phyloP scores from a whole-genome alignment of 2,329 filamentous ascomycete genomes.

The Penicillium janthinellum region DNA sequence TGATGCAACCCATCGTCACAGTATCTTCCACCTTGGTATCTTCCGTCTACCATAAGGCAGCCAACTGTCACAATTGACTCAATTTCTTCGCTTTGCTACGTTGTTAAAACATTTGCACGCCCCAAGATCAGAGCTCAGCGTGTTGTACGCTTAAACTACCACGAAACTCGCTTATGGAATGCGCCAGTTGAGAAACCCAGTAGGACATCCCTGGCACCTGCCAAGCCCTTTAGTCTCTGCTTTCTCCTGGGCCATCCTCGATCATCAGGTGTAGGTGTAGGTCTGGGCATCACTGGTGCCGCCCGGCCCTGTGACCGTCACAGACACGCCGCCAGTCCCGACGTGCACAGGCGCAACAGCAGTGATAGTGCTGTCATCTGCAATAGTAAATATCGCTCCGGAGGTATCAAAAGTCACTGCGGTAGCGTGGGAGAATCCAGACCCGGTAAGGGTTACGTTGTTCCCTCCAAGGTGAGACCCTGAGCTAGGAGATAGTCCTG shows the following conservation, averaged over 20 bases:
- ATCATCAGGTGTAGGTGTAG: conserved; percentile 1
- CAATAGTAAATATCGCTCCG: conserved; percentile 2
- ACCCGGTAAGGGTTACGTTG: background rate
- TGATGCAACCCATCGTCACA: too few species aligned
- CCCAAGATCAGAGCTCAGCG: background rate
- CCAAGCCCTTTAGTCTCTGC: background rate
- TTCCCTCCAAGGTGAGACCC: background rate
- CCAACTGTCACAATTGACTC: too few species aligned
- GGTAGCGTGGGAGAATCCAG: background rate
- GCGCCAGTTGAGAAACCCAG: background rate
- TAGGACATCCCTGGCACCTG: background rate
- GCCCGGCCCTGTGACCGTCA: conserved; percentile 3
- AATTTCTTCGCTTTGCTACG: background rate
- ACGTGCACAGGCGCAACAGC: background rate
- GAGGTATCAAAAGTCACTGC: background rate
- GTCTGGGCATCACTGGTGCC: conserved; percentile 5
- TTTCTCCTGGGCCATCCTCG: background rate
- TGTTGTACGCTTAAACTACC: background rate
- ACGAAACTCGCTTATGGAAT: background rate
- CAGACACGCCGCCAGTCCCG: background rate
- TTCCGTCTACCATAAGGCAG: too few species aligned
- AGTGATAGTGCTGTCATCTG: conserved; percentile 2
- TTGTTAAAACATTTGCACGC: background rate
- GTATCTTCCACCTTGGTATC: too few species aligned
- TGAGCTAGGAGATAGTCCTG: background rate